Base-by-base conservation (phyloP, 768 basidiomycete species). In the Mycena vulgaris region DNA sequence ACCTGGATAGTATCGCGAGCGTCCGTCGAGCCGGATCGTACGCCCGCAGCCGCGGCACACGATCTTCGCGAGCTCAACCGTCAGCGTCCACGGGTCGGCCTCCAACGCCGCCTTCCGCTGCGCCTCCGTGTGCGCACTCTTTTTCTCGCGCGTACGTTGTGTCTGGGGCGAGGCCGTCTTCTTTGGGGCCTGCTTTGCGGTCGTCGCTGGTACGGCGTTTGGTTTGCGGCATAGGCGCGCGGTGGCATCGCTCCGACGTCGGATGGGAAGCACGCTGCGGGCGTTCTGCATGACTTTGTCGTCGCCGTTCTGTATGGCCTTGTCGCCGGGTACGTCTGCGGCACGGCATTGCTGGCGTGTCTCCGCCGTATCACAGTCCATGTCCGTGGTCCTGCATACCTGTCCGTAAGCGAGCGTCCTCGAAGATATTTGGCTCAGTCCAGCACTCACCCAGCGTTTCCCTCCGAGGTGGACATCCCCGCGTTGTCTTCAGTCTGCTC, bases 1-100 rank as follows among this genome's bases (percentile, higher is more conserved):
- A 10, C 68, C 68, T 0, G 68, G 61, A 25, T 69, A 69, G 19
- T 57, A 69, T 0, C 30, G 31, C 19, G 55, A 63, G 2, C 68
- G 40, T 11, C 13, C 9, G 47, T 69, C 68, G n/a, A 69, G 68
- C 35, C 3, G 19, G 30, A 69, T 69, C 19, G 7, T 23, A 4
- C 27, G 30, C n/a, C 17, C 27, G 48, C 68, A 69, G 9, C 68
- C 60, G 16, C 42, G 52, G 68, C 68, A 69, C 0, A 8, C 8
- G 42, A 69, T 55, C 5, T 37, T 1, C 21, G 45, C 19, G 19
- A 37, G 40, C 2, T 2, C 28, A 10, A 69, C 52, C 1, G 4
- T 9, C 14, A 0, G 2, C 7, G 47, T 40, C 60, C 60, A 69
- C 6, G 21, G 23, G n/a, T 69, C 68, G 3, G 14, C 28, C 13